Conservation (phyloP, 2,329 filamentous ascomycete species). For the Pseudovirgaria hyperparasitica region DNA sequence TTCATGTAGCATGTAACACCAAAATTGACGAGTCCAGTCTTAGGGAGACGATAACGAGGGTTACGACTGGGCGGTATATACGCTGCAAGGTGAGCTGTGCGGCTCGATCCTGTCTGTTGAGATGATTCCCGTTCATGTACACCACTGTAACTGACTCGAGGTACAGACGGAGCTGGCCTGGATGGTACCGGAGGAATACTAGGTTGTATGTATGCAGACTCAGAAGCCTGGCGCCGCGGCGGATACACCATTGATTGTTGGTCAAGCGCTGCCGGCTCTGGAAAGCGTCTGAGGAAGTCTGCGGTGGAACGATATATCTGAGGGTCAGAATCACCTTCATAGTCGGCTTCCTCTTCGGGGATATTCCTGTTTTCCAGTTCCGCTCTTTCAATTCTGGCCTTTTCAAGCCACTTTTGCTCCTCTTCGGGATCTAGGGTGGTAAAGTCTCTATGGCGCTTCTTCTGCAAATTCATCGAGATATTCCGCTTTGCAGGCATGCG, state of each 20-base stretch:
- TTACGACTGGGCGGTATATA: conserved; percentile 34
- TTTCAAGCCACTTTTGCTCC: conserved; percentile 67
- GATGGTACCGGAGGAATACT: conserved; percentile 46
- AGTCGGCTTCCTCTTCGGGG: conserved; percentile 15
- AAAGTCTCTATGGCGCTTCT: conserved; percentile 44
- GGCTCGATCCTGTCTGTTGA: conserved; percentile 17
- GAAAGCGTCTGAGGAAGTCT: conserved; percentile 74
- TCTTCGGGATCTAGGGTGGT: conserved; percentile 71
- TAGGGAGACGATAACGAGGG: conserved; percentile 38
- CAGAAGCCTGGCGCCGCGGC: conserved; percentile 21
- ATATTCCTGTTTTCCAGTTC: conserved; percentile 24
- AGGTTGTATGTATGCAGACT: conserved; percentile 32
- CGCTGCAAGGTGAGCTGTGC: conserved; percentile 25
- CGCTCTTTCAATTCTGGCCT: conserved; percentile 54
- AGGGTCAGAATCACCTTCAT: conserved; percentile 16
- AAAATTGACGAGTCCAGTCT: conserved; percentile 68
- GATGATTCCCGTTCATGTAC: conserved; percentile 47
- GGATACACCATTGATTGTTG: conserved; percentile 43
- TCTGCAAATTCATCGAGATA: conserved; percentile 41
- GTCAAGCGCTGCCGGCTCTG: conserved; percentile 50
- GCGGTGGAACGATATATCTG: conserved; percentile 55
- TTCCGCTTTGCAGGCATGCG: conserved; percentile 39
- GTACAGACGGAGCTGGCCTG: conserved; percentile 44
- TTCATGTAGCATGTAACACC: conserved; percentile 86
- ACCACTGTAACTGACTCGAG: conserved; percentile 64